Conservation (phyloP, 2,329 filamentous ascomycete genomes). For the Pezicula radicicola region DNA sequence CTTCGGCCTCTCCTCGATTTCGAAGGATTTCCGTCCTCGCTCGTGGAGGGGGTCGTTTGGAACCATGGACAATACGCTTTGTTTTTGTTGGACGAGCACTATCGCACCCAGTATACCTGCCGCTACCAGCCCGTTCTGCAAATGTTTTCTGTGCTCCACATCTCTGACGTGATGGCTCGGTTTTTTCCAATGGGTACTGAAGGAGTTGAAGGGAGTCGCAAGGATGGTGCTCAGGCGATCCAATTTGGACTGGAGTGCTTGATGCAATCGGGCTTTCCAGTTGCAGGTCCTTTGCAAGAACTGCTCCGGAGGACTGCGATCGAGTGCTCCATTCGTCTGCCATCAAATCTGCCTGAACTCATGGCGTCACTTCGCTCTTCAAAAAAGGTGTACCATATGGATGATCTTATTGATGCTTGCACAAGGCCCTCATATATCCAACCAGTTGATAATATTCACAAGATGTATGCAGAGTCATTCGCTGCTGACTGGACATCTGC, state of each 20-base stretch:
- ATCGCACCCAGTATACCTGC: conserved; percentile 24
- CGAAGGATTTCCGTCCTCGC: conserved; percentile 17
- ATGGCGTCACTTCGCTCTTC: conserved; percentile 8
- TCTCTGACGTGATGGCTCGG: conserved; percentile 26
- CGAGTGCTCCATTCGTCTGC: conserved; percentile 20
- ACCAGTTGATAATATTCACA: conserved; percentile 24
- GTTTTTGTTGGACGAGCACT: conserved; percentile 25
- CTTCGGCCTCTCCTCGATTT: conserved; percentile 27
- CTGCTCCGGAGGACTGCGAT: conserved; percentile 24
- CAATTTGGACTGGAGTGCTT: conserved; percentile 25
- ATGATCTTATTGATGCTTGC: conserved; percentile 30
- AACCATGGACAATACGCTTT: conserved; percentile 28
- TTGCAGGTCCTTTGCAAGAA: conserved; percentile 28
- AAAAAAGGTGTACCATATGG: conserved; percentile 17
- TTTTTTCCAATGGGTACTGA: conserved; percentile 24
- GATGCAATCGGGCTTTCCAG: conserved; percentile 26
- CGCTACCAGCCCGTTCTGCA: conserved; percentile 30
- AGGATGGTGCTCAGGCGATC: conserved; percentile 24
- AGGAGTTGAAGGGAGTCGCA: conserved; percentile 7
- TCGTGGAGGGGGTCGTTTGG: conserved; percentile 25
- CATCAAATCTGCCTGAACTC: conserved; percentile 14
- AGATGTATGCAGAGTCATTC: conserved; percentile 24
- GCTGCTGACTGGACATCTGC: conserved; percentile 21
- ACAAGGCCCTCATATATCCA: conserved; percentile 26
- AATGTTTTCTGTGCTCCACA: conserved; percentile 28